A percentile compares a stretch with the other conserved stretches of the same genome.
These are phyloP conservation scores for Chytriomyces confervae DNA, from an alignment of 192 early-diverging fungal species.

Conservation along the genomic window DNA sequence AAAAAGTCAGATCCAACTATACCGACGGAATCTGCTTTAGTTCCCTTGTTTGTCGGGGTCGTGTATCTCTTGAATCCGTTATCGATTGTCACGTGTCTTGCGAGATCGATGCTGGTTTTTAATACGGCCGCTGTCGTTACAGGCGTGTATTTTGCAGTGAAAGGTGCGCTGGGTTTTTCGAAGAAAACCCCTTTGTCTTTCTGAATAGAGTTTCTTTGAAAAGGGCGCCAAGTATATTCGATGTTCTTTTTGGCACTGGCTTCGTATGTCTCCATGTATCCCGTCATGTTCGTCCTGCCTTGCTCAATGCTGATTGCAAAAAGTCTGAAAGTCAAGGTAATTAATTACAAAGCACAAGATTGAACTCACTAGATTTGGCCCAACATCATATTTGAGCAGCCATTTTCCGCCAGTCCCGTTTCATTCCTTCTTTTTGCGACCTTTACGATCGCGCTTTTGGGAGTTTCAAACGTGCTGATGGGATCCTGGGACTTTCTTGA, in stretches of 20 bases:
- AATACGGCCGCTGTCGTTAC: slow-evolving; percentile 77
- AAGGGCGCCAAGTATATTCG: slow-evolving; percentile 60
- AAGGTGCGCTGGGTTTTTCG: slow-evolving; percentile 49
- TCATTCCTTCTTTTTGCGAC: slow-evolving; percentile 42
- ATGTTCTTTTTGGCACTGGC: slow-evolving; percentile 81
- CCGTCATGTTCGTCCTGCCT: slow-evolving; percentile 78
- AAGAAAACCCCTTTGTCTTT: neutral
- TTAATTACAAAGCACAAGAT: too few relatives aligned
- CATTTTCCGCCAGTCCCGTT: slow-evolving; percentile 27
- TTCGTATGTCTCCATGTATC: slow-evolving; percentile 86
- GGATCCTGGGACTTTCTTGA: slow-evolving; percentile 74
- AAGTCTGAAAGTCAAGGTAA: neutral
- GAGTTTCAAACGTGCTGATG: slow-evolving; percentile 63
- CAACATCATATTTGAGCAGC: slow-evolving; percentile 16
- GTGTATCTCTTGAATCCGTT: slow-evolving; percentile 85
- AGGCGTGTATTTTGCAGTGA: slow-evolving; percentile 69
- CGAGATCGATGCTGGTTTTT: slow-evolving; percentile 76
- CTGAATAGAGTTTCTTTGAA: neutral
- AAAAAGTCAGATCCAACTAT: slow-evolving; percentile 41
- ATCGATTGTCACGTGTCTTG: slow-evolving; percentile 75
- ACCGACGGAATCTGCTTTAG: slow-evolving; percentile 33
- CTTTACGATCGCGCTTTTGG: slow-evolving; percentile 57
- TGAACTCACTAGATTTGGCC: too few relatives aligned
- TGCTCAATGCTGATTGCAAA: slow-evolving; percentile 55
- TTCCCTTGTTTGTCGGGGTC: slow-evolving; percentile 54